Evolutionary conservation across 768 basidiomycete species (phyloP).

Genomic region (Panaeolus cyanescens): DNA sequence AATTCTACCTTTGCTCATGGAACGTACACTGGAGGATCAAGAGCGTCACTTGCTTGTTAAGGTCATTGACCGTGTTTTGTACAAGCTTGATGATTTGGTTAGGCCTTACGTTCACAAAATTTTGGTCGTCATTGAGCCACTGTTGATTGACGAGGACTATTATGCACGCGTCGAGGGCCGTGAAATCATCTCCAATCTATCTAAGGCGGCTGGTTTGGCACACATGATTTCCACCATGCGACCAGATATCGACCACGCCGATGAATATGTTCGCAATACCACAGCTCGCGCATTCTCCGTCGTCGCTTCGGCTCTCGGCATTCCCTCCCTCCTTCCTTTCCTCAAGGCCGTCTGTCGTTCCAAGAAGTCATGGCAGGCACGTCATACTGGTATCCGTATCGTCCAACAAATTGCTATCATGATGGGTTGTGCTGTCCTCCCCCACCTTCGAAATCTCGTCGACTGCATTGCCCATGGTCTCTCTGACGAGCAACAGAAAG

Average conservation of each 20-base stretch:
- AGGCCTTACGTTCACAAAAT: slow-evolving; percentile 99
- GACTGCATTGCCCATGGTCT: slow-evolving; percentile 94
- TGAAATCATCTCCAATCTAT: slow-evolving; percentile 98
- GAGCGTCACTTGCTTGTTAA: slow-evolving; percentile 98
- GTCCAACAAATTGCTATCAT: slow-evolving; percentile 99
- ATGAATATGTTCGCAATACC: slow-evolving; percentile 99
- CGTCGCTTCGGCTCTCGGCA: slow-evolving; percentile 97
- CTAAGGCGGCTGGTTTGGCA: slow-evolving; percentile 97
- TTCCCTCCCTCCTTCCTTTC: slow-evolving; percentile 96
- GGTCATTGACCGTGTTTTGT: slow-evolving; percentile 97
- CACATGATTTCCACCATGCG: slow-evolving; percentile 99
- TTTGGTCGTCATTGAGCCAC: slow-evolving; percentile 97
- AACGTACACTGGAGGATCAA: slow-evolving; percentile 95
- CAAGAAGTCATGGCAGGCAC: slow-evolving; percentile 99
- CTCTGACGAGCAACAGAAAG: slow-evolving; percentile 95
- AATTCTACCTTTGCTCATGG: slow-evolving; percentile 97
- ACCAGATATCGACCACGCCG: slow-evolving; percentile 98
- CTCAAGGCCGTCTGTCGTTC: slow-evolving; percentile 97
- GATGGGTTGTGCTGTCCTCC: slow-evolving; percentile 99
- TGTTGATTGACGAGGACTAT: slow-evolving; percentile 98
- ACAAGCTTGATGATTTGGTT: slow-evolving; percentile 98
- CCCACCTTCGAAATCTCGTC: slow-evolving; percentile 94
- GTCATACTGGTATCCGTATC: slow-evolving; percentile 98
- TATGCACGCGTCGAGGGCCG: slow-evolving; percentile 97
- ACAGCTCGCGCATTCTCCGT: slow-evolving; percentile 99